These are phyloP conservation scores for Mucor sp. DNA, from an alignment of 371 early-diverging fungal genomes.

Conservation along the genomic window DNA sequence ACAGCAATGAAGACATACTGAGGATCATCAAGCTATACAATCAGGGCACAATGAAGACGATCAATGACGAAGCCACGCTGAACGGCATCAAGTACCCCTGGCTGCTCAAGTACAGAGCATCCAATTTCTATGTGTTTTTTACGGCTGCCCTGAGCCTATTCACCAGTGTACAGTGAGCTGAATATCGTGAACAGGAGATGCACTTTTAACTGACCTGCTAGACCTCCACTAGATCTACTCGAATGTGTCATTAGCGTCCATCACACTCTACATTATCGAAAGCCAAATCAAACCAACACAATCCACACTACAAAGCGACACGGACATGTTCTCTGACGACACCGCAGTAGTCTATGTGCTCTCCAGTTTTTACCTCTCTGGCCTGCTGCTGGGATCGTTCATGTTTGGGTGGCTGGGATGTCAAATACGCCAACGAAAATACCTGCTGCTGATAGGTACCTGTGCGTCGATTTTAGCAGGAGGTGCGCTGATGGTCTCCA, in stretches of 20 bases:
- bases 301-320: neutral
- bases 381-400: neutral
- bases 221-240: slow-evolving; percentile 9
- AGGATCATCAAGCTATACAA: slow-evolving; percentile 13
- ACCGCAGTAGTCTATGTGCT: neutral
- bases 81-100: neutral
- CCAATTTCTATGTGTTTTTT: slow-evolving; percentile 9
- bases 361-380: slow-evolving; percentile 7
- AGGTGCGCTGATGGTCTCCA: slow-evolving; percentile 3
- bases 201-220: too few relatives aligned
- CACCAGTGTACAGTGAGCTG: slow-evolving; percentile 9
- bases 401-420: slow-evolving; percentile 13
- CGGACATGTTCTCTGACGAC: neutral
- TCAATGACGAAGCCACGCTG: neutral
- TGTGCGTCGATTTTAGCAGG: neutral
- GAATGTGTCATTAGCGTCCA: neutral
- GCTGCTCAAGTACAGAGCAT: slow-evolving; percentile 13
- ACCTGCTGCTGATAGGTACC: slow-evolving; percentile 5
- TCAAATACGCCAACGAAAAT: slow-evolving; percentile 6
- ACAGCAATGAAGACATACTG: slow-evolving; percentile 12
- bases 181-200: too few relatives aligned
- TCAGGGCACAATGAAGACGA: neutral
- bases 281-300: neutral
- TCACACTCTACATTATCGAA: slow-evolving; percentile 8
- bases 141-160: slow-evolving; percentile 4